phyloP scores from a whole-genome alignment of 306 rosid genomes.

The Castanea sativa region DNA sequence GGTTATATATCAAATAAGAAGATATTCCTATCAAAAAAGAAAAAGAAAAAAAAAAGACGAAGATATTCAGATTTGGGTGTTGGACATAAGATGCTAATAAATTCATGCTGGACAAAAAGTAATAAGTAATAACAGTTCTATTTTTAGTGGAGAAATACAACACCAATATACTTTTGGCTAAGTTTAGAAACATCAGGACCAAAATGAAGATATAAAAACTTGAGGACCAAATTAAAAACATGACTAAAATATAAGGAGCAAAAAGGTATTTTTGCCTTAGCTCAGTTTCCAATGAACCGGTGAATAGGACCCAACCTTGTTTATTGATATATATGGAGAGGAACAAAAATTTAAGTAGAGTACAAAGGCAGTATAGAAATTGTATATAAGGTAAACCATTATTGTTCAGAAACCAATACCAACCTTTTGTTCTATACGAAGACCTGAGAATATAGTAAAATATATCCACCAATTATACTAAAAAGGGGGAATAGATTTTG shows the following conservation, averaged over 20 bases:
- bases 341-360: not conserved
- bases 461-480: not conserved
- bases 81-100: constrained; percentile 3
- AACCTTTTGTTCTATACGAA: not conserved
- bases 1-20: constrained; percentile 1
- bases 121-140: not conserved
- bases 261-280: no score
- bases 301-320: not conserved
- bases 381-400: not conserved
- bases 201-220: no score
- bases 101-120: not conserved
- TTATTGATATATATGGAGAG: not conserved
- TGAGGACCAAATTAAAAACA: no score
- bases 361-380: not conserved
- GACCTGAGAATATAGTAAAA: not conserved
- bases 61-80: constrained; percentile 4
- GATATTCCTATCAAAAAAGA: not conserved
- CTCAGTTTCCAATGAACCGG: not conserved
- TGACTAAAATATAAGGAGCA: no score
- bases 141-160: not conserved
- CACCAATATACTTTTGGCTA: not conserved
- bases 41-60: not conserved
- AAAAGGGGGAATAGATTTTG: not conserved
- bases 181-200: not conserved
- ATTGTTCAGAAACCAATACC: not conserved